Percentiles rank a stretch among this genome's conserved stretches.
phyloP scores from a whole-genome alignment of 176 grass and related monocot species.

The Aegilops speltoides region DNA sequence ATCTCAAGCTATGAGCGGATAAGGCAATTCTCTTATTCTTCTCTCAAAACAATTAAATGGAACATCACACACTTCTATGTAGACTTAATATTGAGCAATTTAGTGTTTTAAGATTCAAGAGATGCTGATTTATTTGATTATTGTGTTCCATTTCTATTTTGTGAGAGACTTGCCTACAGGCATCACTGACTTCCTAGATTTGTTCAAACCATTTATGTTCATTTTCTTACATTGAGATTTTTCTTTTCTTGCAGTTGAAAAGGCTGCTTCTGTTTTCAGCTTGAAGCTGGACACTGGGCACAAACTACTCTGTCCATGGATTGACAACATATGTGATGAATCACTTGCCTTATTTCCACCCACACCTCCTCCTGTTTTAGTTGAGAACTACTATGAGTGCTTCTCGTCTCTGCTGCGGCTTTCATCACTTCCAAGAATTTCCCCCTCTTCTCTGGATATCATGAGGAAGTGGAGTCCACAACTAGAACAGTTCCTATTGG shows the following conservation, averaged over 20 bases:
- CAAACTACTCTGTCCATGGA: conserved; percentile 95
- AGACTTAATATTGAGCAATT: conserved; percentile 7
- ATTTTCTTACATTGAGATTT: background rate
- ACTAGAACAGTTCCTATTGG: conserved; percentile 67
- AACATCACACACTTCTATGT: background rate
- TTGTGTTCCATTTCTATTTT: conserved; percentile 6
- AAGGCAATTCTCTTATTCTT: background rate
- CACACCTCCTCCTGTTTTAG: conserved; percentile 67
- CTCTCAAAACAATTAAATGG: background rate
- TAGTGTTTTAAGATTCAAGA: background rate
- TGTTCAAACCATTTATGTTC: background rate
- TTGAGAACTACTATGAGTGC: conserved; percentile 63
- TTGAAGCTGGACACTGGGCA: conserved; percentile 93
- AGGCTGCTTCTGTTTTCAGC: conserved; percentile 91
- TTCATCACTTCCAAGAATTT: conserved; percentile 83
- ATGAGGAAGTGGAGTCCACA: conserved; percentile 74
- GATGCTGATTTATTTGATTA: conserved; percentile 6
- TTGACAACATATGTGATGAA: conserved; percentile 96
- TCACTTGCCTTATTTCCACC: conserved; percentile 84
- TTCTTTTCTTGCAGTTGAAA: conserved; percentile 88
- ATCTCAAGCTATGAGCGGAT: conserved; percentile 1
- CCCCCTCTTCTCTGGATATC: conserved; percentile 50
- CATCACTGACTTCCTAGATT: conserved; percentile 13
- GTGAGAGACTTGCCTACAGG: background rate
- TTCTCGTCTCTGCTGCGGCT: conserved; percentile 64